Evolutionary conservation across 257 asterid genomes (phyloP).

Genomic region (Voacanga thouarsii): DNA sequence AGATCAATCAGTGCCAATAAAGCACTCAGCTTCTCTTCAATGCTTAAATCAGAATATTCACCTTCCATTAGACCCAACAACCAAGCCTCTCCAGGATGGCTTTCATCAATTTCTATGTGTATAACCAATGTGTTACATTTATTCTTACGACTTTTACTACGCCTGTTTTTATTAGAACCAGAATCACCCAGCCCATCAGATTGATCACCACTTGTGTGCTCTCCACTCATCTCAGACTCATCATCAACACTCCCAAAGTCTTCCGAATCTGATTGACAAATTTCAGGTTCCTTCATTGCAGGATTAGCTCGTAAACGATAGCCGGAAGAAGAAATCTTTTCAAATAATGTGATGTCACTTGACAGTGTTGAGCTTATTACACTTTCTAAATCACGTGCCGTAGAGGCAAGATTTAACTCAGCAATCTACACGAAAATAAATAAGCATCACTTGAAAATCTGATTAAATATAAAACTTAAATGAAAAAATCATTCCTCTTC

Average conservation of each 20-base stretch:
- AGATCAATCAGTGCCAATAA: constrained; percentile 73
- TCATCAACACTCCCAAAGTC: constrained; percentile 71
- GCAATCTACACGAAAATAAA: constrained; percentile 53
- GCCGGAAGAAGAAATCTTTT: constrained; percentile 77
- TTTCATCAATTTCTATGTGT: constrained; percentile 84
- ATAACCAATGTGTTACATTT: constrained; percentile 16
- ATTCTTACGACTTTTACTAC: constrained; percentile 27
- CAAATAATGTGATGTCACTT: constrained; percentile 85
- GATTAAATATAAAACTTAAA: constrained; percentile 12
- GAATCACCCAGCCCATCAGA: constrained; percentile 49
- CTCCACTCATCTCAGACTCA: constrained; percentile 60
- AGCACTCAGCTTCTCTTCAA: constrained; percentile 80
- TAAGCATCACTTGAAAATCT: constrained; percentile 14
- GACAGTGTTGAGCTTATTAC: constrained; percentile 69
- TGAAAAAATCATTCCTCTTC: background rate
- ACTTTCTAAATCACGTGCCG: constrained; percentile 51
- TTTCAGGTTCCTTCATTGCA: constrained; percentile 50
- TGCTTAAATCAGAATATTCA: constrained; percentile 88
- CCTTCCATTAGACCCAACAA: constrained; percentile 90
- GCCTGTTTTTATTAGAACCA: constrained; percentile 36
- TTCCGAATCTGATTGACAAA: constrained; percentile 59
- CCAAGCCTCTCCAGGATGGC: constrained; percentile 97
- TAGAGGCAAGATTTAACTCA: constrained; percentile 57
- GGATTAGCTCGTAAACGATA: constrained; percentile 81
- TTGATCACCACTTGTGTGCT: constrained; percentile 40